phyloP scores from a whole-genome alignment of 441 rosid genomes.

The Populus tomentosa region DNA sequence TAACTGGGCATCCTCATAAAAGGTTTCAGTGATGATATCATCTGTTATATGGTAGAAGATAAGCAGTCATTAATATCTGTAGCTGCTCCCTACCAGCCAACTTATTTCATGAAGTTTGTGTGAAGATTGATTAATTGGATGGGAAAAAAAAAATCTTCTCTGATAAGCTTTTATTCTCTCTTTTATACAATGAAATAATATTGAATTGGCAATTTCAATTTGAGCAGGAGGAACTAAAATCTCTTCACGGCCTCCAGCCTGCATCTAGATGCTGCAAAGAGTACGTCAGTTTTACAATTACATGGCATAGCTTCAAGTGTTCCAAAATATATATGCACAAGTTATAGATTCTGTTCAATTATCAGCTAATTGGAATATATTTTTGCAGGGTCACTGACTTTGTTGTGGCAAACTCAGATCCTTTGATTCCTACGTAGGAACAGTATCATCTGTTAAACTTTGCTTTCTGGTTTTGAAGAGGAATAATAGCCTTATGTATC shows the following conservation, averaged over 20 bases:
- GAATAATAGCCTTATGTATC: constrained; percentile 6
- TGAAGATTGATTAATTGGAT: not conserved
- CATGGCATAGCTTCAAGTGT: not conserved
- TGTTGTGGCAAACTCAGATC: constrained; percentile 63
- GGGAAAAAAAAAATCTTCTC: not conserved
- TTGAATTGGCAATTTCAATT: constrained; percentile 7
- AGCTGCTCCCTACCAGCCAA: not conserved
- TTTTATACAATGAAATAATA: not conserved
- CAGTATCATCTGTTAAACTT: not conserved
- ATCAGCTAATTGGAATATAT: constrained; percentile 7
- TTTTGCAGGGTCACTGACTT: constrained; percentile 68
- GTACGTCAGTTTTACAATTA: constrained; percentile 33
- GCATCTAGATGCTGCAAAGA: constrained; percentile 82
- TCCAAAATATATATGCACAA: not conserved
- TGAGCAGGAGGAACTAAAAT: constrained; percentile 70
- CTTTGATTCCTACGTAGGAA: constrained; percentile 69
- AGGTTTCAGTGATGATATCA: not conserved
- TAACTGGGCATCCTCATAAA: not conserved
- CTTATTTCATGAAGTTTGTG: constrained; percentile 2
- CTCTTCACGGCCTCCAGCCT: constrained; percentile 50
- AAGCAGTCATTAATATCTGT: not conserved
- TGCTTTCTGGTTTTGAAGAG: not conserved
- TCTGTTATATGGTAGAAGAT: not conserved
- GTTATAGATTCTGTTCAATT: not conserved
- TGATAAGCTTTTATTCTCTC: not conserved